Conservation (phyloP, 306 rosid genomes). For the Fagus sylvatica region DNA sequence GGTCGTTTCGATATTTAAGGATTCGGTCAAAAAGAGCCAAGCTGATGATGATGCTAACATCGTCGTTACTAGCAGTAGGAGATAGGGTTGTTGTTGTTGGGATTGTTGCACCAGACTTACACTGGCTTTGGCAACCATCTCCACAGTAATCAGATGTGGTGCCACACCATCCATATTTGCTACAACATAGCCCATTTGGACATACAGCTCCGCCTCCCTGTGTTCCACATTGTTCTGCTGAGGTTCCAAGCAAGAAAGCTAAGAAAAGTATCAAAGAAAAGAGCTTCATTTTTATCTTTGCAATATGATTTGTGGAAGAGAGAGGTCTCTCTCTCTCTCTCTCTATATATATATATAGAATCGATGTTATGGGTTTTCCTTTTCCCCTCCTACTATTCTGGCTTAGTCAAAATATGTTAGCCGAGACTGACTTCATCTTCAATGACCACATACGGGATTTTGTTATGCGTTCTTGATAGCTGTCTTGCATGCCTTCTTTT, state of each 20-base stretch:
- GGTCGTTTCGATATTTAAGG: constrained; percentile 48
- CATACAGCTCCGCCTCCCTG: constrained; percentile 19
- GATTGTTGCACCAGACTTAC: too few species aligned
- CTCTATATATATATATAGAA: too few species aligned
- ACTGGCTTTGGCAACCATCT: not conserved
- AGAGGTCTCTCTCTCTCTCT: too few species aligned
- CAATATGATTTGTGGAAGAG: not conserved
- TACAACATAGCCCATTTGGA: constrained; percentile 18
- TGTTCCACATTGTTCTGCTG: constrained; percentile 30
- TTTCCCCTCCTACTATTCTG: too few species aligned
- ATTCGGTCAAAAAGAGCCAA: constrained; percentile 41
- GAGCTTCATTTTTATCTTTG: not conserved
- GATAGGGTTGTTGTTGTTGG: not conserved
- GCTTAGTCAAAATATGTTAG: too few species aligned
- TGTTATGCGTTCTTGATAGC: too few species aligned
- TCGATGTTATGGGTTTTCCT: too few species aligned
- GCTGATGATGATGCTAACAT: constrained; percentile 30
- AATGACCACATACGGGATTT: too few species aligned
- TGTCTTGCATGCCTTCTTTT: too few species aligned
- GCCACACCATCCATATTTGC: constrained; percentile 33
- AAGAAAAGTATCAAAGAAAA: not conserved
- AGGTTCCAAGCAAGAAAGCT: not conserved
- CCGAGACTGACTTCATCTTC: too few species aligned
- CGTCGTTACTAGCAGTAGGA: not conserved
- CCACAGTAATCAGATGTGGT: not conserved